Percentiles rank a stretch among this genome's conserved stretches.
phyloP scores from a whole-genome alignment of 169 alveolate species.

The Eimeria necatrix region DNA sequence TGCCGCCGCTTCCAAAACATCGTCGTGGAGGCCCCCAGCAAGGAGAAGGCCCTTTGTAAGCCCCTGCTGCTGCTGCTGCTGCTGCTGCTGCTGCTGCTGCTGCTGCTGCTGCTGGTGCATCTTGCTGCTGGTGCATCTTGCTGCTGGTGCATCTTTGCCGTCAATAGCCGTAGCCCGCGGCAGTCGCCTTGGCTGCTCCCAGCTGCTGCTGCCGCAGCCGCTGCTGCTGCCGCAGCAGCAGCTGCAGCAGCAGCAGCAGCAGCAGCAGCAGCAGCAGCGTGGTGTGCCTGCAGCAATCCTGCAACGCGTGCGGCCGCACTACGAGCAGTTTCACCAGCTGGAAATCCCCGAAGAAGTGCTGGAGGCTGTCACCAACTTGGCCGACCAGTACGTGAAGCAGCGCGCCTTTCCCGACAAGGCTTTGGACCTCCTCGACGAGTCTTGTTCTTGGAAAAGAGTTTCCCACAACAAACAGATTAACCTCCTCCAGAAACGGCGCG shows the following conservation, averaged over 20 bases:
- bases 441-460: conserved; percentile 28
- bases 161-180: too few relatives aligned
- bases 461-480: not conserved
- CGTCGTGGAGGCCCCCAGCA: conserved; percentile 90
- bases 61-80: not conserved
- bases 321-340: conserved; percentile 89
- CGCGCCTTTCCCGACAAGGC: conserved; percentile 92
- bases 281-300: conserved; percentile 23
- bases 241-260: too few relatives aligned
- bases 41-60: conserved; percentile 88
- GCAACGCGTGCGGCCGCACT: conserved; percentile 80
- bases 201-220: too few relatives aligned
- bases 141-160: too few relatives aligned
- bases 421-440: conserved; percentile 87
- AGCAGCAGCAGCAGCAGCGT: not conserved
- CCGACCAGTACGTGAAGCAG: conserved; percentile 90
- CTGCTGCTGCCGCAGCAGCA: too few relatives aligned
- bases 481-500: not conserved
- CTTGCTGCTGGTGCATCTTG: too few relatives aligned
- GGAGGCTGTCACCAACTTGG: conserved; percentile 87
- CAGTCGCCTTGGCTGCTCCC: too few relatives aligned
- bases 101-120: too few relatives aligned
- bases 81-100: too few relatives aligned
- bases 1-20: conserved; percentile 95
- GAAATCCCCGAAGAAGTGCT: conserved; percentile 90